Conservation (phyloP, 148 eudicot genomes). For the Dysphania ambrosioides region DNA sequence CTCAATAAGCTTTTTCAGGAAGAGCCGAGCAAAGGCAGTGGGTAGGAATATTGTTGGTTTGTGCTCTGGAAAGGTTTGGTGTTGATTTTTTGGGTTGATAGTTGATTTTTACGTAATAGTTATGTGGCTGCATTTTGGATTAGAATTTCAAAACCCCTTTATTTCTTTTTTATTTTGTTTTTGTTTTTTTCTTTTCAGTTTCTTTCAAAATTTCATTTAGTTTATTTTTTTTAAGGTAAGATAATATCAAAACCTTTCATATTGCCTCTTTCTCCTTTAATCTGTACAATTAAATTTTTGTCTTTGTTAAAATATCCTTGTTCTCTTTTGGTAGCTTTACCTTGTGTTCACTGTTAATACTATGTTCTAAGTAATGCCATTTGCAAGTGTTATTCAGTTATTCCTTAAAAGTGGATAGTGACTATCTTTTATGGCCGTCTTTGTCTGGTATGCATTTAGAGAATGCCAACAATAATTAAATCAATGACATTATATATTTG, state of each 20-base stretch:
- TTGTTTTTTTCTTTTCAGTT: too few species aligned
- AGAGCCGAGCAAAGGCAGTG: not conserved
- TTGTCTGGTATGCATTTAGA: too few species aligned
- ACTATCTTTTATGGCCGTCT: not conserved
- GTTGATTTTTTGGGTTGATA: not conserved
- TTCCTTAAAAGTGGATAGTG: not conserved
- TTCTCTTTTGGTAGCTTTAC: not conserved
- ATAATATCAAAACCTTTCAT: not conserved
- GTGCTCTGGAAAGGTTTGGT: not conserved
- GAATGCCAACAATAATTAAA: too few species aligned
- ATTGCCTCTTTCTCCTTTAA: not conserved
- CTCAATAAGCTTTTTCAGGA: not conserved
- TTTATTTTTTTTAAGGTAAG: too few species aligned
- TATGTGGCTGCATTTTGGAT: not conserved
- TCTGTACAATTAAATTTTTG: too few species aligned
- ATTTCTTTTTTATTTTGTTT: too few species aligned
- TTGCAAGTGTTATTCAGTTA: not conserved
- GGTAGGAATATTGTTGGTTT: not conserved
- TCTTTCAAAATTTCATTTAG: too few species aligned
- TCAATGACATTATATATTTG: too few species aligned
- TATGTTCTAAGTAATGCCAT: not conserved
- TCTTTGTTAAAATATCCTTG: not conserved
- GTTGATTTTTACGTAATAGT: not conserved
- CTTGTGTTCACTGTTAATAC: not conserved
- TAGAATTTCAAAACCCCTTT: not conserved